These are phyloP conservation scores for Sequoiadendron giganteum DNA, from an alignment of 75 land plant genomes.

Conservation along the genomic window DNA sequence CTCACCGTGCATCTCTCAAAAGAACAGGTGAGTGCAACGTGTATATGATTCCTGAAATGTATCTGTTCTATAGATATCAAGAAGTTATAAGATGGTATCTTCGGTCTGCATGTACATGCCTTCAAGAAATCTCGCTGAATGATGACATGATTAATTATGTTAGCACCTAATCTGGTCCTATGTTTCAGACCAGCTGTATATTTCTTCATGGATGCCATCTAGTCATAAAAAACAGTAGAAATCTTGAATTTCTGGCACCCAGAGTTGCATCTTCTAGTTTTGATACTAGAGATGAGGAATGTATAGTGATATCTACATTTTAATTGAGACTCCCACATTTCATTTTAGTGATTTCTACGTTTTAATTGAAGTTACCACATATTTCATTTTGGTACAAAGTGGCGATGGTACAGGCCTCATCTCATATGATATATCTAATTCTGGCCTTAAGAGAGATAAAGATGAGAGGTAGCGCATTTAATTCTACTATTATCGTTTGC, in stretches of 20 bases:
- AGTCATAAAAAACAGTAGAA: not conserved
- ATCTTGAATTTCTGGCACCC: not conserved
- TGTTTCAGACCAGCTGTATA: not conserved
- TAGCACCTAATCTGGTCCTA: not conserved
- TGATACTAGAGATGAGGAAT: not conserved
- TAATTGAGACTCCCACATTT: not conserved
- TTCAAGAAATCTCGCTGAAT: not conserved
- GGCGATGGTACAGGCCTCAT: not conserved
- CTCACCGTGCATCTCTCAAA: not conserved
- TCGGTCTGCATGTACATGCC: not conserved
- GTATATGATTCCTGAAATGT: not conserved
- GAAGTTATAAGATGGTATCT: not conserved
- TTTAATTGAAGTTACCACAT: not conserved
- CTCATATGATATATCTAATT: not conserved
- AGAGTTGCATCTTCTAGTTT: not conserved
- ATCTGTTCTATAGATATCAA: not conserved
- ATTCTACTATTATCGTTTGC: not conserved
- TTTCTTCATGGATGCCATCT: not conserved
- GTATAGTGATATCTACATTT: not conserved
- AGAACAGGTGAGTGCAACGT: not conserved
- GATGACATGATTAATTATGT: not conserved
- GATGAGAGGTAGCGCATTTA: not conserved
- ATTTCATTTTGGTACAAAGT: not conserved
- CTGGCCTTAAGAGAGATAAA: not conserved
- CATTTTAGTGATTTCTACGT: not conserved